These are phyloP conservation scores for Gossypium ekmanianum DNA, from an alignment of 345 rosid species.

Conservation along the genomic window DNA sequence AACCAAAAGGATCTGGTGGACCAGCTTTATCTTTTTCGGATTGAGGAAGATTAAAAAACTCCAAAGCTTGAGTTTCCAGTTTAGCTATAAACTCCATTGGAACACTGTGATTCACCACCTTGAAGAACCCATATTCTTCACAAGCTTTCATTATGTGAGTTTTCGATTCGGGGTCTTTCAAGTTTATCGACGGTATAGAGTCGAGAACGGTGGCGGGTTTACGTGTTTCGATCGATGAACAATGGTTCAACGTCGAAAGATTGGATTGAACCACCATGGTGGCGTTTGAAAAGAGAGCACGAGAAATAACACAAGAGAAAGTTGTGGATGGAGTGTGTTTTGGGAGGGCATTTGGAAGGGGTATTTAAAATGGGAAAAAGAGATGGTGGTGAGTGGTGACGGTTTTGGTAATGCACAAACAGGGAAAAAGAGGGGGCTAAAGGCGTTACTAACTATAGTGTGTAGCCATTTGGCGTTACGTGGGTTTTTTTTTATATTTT, in stretches of 20 bases:
- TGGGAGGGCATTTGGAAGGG: too few relatives aligned
- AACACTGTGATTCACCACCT: constrained; percentile 67
- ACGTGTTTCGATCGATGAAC: constrained; percentile 53
- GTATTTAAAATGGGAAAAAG: too few relatives aligned
- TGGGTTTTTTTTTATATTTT: too few relatives aligned
- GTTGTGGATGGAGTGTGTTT: too few relatives aligned
- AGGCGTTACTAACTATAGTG: too few relatives aligned
- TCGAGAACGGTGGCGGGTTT: constrained; percentile 30
- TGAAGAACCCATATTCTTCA: constrained; percentile 73
- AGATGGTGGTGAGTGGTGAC: too few relatives aligned
- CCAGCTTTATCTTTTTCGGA: constrained; percentile 66
- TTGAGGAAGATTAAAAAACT: constrained; percentile 37
- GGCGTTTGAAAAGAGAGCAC: background rate
- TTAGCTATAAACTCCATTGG: constrained; percentile 42
- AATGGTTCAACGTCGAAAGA: constrained; percentile 7
- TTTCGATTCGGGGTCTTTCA: constrained; percentile 57
- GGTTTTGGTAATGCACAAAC: too few relatives aligned
- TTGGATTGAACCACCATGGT: constrained; percentile 73
- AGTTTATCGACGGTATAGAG: constrained; percentile 52
- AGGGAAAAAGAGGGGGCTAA: too few relatives aligned
- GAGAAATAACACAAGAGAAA: too few relatives aligned
- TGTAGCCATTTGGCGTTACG: too few relatives aligned
- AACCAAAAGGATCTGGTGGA: constrained; percentile 81
- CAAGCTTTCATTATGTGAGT: constrained; percentile 50
- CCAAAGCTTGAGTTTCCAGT: constrained; percentile 43